Percentiles rank a stretch among this genome's conserved stretches.
Conservation (phyloP, 495 filamentous ascomycete species). For the Penicillium diatomitis region DNA sequence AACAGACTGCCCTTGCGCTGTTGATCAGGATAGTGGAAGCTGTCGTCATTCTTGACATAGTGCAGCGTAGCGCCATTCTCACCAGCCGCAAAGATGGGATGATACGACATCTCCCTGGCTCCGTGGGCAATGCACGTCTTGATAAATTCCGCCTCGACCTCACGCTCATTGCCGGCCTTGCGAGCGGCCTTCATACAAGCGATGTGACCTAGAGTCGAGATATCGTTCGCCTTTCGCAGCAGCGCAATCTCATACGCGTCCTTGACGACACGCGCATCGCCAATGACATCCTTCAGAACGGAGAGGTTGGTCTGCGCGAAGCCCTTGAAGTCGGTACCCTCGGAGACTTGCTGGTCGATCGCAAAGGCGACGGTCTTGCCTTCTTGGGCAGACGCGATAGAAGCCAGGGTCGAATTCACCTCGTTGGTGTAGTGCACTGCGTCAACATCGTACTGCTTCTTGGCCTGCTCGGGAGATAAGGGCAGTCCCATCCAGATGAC, state of each 20-base stretch:
- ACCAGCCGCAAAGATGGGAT: slow-evolving; percentile 71
- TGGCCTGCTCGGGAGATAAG: slow-evolving; percentile 62
- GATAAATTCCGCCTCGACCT: slow-evolving; percentile 73
- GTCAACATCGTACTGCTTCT: slow-evolving; percentile 74
- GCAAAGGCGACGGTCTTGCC: slow-evolving; percentile 52
- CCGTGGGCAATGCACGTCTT: slow-evolving; percentile 65
- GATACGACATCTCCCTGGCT: slow-evolving; percentile 72
- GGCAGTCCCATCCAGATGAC: slow-evolving; percentile 98
- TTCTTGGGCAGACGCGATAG: slow-evolving; percentile 30
- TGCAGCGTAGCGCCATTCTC: slow-evolving; percentile 76
- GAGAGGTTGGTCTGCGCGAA: slow-evolving; percentile 53
- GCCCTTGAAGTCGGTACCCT: slow-evolving; percentile 51
- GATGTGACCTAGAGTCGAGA: slow-evolving; percentile 68
- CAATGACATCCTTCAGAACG: slow-evolving; percentile 65
- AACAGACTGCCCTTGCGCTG: slow-evolving; percentile 63
- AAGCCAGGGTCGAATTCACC: slow-evolving; percentile 53
- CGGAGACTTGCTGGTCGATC: slow-evolving; percentile 62
- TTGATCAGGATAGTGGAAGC: slow-evolving; percentile 34
- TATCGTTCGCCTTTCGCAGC: slow-evolving; percentile 70
- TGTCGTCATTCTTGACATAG: slow-evolving; percentile 70
- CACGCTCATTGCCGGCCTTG: slow-evolving; percentile 63
- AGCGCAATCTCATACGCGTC: slow-evolving; percentile 78
- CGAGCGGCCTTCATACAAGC: slow-evolving; percentile 58
- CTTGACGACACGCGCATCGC: slow-evolving; percentile 70
- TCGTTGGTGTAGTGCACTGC: slow-evolving; percentile 59